Base-by-base conservation (phyloP, 208 protist genomes). In the Leishmania amazonensis region DNA sequence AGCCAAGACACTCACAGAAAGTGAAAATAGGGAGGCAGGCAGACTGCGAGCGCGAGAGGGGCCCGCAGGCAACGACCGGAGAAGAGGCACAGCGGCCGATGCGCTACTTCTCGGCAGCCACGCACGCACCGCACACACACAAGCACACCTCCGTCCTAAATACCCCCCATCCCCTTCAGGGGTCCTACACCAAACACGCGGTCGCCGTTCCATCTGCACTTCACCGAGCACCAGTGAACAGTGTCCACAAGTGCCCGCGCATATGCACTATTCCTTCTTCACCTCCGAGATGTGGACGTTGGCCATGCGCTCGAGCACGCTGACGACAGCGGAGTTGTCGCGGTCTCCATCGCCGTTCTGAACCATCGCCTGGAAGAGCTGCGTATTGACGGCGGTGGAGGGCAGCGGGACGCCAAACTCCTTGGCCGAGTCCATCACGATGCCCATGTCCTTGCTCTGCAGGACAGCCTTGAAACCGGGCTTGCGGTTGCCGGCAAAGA, bases 381-480 rank as follows among this genome's bases (percentile, higher is more conserved):
- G 94, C 40, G 96, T 81, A 51, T 98, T 97, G 24, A 98, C 88
- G 21, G 95, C 91, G 15, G 98, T 96, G 75, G 89, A 90, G 17
- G 98, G 98, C 74, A 99, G 80, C 38, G 93, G 91, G 17, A 96
- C 89, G 28, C 94, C 90, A 80, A 98, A 98, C 81, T 96, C 89
- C 78, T 89, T 94, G 1, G 91, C 89, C 62, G 98, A 96, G 80
- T 97, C 90, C 86, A 99, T 92, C 21, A 97, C 96, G 75, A 99
- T 99, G 76, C 91, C 87, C 67, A 98, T 85, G 81, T 98, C 96
- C 87, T 99, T 99, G 81, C 92, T 94, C 91, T 99, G 98, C 80
- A 99, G 94, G 8, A 96, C 89, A 5, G 98, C 95, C 87, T 97
- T 97, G 86, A 99, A 99, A 71, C 98, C 98, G 9, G 98, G 98